Evolutionary conservation across 805 yeast genomes (phyloP).

Genomic region (Candida morakotiae): DNA sequence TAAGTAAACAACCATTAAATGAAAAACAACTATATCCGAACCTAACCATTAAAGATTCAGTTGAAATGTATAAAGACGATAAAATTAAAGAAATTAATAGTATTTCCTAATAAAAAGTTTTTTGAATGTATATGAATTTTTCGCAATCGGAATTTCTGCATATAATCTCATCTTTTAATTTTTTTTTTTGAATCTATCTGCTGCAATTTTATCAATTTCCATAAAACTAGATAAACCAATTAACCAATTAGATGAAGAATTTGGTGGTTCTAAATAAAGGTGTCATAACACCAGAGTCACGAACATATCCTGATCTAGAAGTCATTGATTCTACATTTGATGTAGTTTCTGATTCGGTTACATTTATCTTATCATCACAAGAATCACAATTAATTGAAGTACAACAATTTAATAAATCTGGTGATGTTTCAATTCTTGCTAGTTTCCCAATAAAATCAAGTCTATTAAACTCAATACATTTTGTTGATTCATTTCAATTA

Average conservation of each 20-base stretch:
- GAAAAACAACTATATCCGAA: constrained; percentile 37
- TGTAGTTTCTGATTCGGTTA: constrained; percentile 66
- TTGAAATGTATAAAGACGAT: constrained; percentile 19
- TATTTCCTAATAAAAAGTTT: background rate
- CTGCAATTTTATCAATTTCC: background rate
- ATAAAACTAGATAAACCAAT: too few relatives aligned
- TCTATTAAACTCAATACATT: constrained; percentile 58
- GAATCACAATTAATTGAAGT: constrained; percentile 63
- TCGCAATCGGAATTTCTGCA: background rate
- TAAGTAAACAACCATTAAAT: constrained; percentile 31
- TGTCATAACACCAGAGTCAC: constrained; percentile 45
- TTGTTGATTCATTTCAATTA: constrained; percentile 63
- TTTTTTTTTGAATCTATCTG: background rate
- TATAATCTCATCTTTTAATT: background rate
- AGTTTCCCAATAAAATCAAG: constrained; percentile 47
- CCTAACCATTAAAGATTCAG: constrained; percentile 35
- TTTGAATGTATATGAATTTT: too few relatives aligned
- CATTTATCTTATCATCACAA: constrained; percentile 53
- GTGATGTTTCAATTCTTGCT: constrained; percentile 54
- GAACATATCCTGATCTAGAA: constrained; percentile 62
- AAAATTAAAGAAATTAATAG: constrained; percentile 1
- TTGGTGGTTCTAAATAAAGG: constrained; percentile 53
- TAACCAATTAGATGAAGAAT: constrained; percentile 54
- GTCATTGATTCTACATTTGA: constrained; percentile 60
- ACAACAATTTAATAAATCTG: constrained; percentile 69